Evolutionary conservation across 2,329 filamentous ascomycete genomes (phyloP), one percentile per base, ranked within the genome.

Genomic region (Cercospora sojina): DNA sequence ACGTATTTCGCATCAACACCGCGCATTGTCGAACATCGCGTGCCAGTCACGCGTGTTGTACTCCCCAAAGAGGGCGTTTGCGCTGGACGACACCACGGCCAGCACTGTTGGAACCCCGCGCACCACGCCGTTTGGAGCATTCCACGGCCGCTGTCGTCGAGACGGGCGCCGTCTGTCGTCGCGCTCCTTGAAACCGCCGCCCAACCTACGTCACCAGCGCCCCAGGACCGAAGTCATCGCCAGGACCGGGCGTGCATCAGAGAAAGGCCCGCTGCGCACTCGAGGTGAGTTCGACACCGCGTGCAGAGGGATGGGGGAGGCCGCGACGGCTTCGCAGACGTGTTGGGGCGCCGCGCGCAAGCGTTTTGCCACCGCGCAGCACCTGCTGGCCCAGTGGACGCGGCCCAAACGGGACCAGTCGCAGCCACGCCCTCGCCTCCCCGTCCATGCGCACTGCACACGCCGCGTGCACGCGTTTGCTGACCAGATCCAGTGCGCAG

Each of bases 21-120:
- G 58, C 58, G 58, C 58, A 60, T 60, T 31, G 38, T 60, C 58
- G 51, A 60, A 13, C 27, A 31, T 51, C 59, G 59, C 59, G 59
- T 53, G 47, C 27, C 56, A 55, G 60, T 62, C 60, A 62, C 60
- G n/a, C n/a, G n/a, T n/a, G 60, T 62, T 62, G 47, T 62, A 62
- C 60, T 55, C 29, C 60, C 60, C 56, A 16, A 55, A 38, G 49
- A 35, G n/a, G 60, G 23, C 60, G 12, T 29, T 41, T 62, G 60
- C 60, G 59, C 59, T 51, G 25, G 20, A 38, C n/a, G 32, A 25
- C 47, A 35, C 29, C 7, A 13, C 20, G 5, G 7, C 18, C 13
- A 31, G 12, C 18, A 35, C 32, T 56, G 35, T 53, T 13, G n/a
- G 16, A 10, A 29, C 7, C 47, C 12, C 59, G 20, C 41, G 27